Percentiles rank a stretch among this genome's conserved stretches.
These are phyloP conservation scores for Trichoderma sp. DNA, from an alignment of 2,329 filamentous ascomycete species.

Conservation along the genomic window DNA sequence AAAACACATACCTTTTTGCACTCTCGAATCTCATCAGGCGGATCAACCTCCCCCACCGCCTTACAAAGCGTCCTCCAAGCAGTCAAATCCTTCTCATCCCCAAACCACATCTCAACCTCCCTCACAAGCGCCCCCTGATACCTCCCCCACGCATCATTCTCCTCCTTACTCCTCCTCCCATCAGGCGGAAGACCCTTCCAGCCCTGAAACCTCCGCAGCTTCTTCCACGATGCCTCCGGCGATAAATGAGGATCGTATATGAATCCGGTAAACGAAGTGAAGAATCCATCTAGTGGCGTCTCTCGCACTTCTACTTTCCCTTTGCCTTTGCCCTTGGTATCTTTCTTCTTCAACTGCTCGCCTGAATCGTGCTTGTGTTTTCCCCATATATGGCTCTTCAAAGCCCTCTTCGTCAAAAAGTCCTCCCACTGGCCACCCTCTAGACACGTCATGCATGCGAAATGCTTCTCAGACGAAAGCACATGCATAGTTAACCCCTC, in stretches of 20 bases:
- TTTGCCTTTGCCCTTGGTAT: neutral
- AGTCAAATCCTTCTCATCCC: neutral
- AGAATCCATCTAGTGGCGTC: slow-evolving; percentile 4
- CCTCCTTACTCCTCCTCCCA: neutral
- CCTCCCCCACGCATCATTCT: neutral
- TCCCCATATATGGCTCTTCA: neutral
- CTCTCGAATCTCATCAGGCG: neutral
- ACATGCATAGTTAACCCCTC: neutral
- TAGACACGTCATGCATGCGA: neutral
- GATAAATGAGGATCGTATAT: neutral
- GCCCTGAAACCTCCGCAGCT: neutral
- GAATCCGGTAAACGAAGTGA: neutral
- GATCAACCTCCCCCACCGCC: neutral
- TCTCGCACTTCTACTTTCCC: neutral
- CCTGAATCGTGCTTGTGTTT: neutral
- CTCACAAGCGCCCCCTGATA: neutral
- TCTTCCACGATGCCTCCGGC: neutral
- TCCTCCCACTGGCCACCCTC: neutral
- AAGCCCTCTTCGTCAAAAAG: neutral
- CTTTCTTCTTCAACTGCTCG: neutral
- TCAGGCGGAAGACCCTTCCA: neutral
- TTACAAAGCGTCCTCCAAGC: slow-evolving; percentile 1
- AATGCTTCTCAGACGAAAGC: neutral
- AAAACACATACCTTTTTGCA: neutral
- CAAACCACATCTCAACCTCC: slow-evolving; percentile 5